Evolutionary conservation across 345 rosid genomes (phyloP).

Genomic region (Litchi chinensis): DNA sequence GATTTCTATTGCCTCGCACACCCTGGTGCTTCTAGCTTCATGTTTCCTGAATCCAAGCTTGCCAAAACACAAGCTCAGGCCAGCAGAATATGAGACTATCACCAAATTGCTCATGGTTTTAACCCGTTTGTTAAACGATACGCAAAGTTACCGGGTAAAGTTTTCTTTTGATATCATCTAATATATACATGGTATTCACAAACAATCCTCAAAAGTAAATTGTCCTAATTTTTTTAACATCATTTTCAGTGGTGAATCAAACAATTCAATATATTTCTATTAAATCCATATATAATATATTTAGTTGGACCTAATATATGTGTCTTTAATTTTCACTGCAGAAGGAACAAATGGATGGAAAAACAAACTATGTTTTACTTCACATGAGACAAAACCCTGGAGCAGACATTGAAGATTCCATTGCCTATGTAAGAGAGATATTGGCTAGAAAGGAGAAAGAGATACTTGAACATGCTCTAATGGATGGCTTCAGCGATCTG

Average conservation of each 20-base stretch:
- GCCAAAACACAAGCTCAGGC: slow-evolving; percentile 30
- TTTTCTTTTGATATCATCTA: too few species aligned
- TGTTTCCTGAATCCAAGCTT: slow-evolving; percentile 33
- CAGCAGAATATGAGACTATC: slow-evolving; percentile 35
- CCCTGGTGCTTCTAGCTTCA: slow-evolving; percentile 44
- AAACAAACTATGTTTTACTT: slow-evolving; percentile 46
- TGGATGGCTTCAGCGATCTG: slow-evolving; percentile 37
- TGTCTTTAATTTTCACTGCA: slow-evolving; percentile 7
- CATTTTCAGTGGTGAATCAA: not conserved
- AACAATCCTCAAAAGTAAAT: too few species aligned
- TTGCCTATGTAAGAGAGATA: slow-evolving; percentile 36
- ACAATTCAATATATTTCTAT: too few species aligned
- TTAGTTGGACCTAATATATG: not conserved
- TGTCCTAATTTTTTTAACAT: too few species aligned
- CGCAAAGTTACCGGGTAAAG: slow-evolving; percentile 55
- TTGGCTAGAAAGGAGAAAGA: slow-evolving; percentile 37
- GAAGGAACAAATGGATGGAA: slow-evolving; percentile 56
- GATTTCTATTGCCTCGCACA: slow-evolving; percentile 51
- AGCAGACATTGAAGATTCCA: slow-evolving; percentile 37
- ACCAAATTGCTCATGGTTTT: slow-evolving; percentile 55
- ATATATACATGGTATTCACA: too few species aligned
- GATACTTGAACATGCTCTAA: slow-evolving; percentile 43
- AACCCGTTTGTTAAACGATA: slow-evolving; percentile 60
- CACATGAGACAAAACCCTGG: slow-evolving; percentile 40
- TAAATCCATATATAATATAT: too few species aligned